Conservation (phyloP, 352 stramenopile genomes). For the Pythium brachiatum region DNA sequence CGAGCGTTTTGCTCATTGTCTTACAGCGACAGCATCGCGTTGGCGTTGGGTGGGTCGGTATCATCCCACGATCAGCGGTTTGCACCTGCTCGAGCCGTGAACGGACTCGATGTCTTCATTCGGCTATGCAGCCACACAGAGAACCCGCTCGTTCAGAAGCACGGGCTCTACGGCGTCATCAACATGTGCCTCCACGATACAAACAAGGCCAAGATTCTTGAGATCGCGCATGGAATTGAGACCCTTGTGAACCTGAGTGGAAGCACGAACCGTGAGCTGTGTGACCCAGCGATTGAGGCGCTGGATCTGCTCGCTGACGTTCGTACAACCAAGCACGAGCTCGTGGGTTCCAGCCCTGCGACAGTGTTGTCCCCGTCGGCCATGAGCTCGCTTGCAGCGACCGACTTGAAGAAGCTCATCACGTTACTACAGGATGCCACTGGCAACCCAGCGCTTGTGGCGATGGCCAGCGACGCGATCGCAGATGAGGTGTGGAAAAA, state of each 20-base stretch:
- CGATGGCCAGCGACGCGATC: conserved; percentile 73
- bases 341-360: conserved; percentile 19
- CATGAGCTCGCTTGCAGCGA: conserved; percentile 32
- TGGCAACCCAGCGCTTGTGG: conserved; percentile 52
- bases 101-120: conserved; percentile 50
- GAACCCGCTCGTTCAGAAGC: conserved; percentile 44
- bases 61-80: conserved; percentile 9
- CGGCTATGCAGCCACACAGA: conserved; percentile 34
- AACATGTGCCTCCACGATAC: conserved; percentile 85
- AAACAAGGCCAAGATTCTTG: conserved; percentile 77
- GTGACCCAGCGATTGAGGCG: conserved; percentile 65
- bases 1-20: conserved; percentile 77
- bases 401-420: conserved; percentile 70
- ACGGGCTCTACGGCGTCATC: conserved; percentile 71
- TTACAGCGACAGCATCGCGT: conserved; percentile 78
- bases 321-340: conserved; percentile 38
- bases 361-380: conserved; percentile 19
- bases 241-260: conserved; percentile 77
- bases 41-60: conserved; percentile 38
- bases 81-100: conserved; percentile 10
- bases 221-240: conserved; percentile 73
- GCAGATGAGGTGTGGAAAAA: conserved; percentile 74
- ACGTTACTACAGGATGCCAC: conserved; percentile 49
- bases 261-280: conserved; percentile 51
- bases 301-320: conserved; percentile 79